These are phyloP conservation scores for Paulownia fortunei DNA, from an alignment of 257 asterid genomes.

Conservation along the genomic window DNA sequence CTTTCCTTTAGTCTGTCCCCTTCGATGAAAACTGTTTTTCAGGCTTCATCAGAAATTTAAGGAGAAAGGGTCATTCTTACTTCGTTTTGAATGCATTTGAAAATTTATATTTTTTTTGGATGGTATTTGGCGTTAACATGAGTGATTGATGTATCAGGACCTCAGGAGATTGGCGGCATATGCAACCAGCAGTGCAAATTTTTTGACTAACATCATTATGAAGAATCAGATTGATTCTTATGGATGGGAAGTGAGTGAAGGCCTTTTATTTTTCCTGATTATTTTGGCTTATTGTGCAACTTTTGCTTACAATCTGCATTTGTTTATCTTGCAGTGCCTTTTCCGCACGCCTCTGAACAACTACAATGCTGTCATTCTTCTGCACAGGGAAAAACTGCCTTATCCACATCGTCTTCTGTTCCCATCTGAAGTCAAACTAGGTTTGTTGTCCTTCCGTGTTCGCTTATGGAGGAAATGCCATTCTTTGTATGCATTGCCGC, in stretches of 20 bases:
- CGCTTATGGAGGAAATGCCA: constrained; percentile 14
- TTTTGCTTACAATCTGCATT: constrained; percentile 10
- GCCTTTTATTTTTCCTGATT: constrained; percentile 8
- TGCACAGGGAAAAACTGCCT: constrained; percentile 86
- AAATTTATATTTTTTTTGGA: background rate
- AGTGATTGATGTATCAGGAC: constrained; percentile 57
- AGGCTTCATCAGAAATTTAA: constrained; percentile 8
- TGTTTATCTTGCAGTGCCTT: constrained; percentile 72
- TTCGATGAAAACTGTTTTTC: constrained; percentile 1
- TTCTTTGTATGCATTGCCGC: background rate
- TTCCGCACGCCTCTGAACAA: constrained; percentile 93
- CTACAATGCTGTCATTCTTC: constrained; percentile 87
- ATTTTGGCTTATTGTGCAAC: constrained; percentile 10
- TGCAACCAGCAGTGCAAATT: constrained; percentile 80
- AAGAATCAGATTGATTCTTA: constrained; percentile 64
- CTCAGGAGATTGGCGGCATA: constrained; percentile 83
- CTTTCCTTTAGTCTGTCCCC: background rate
- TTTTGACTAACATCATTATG: constrained; percentile 62
- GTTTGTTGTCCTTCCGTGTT: constrained; percentile 38
- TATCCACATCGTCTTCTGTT: constrained; percentile 82
- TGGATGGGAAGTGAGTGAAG: constrained; percentile 84
- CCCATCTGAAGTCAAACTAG: constrained; percentile 82
- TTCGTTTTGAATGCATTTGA: background rate
- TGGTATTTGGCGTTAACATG: constrained; percentile 20
- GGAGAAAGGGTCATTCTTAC: background rate